Conservation (phyloP, 768 basidiomycete genomes). For the Boletus edulis region DNA sequence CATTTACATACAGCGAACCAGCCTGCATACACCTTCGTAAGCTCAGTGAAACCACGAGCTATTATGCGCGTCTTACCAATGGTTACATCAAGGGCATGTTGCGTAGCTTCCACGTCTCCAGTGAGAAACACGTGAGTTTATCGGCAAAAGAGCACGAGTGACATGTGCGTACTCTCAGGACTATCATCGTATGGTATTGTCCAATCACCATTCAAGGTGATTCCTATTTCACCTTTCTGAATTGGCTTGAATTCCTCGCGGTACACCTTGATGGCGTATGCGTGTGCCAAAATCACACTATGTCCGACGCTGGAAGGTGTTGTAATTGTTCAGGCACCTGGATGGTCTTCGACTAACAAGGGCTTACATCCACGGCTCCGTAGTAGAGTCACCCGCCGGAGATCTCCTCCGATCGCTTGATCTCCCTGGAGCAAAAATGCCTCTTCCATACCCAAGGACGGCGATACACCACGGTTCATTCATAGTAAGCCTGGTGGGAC, state of each 20-base stretch:
- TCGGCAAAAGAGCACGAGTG: not conserved
- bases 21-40: constrained; percentile 27
- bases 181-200: constrained; percentile 50
- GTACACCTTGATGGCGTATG: constrained; percentile 62
- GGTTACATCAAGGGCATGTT: constrained; percentile 57
- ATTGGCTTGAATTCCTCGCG: constrained; percentile 59
- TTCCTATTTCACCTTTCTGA: constrained; percentile 71
- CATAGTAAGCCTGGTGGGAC: constrained; percentile 54
- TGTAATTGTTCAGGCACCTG: not conserved
- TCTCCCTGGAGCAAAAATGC: constrained; percentile 69
- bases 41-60: constrained; percentile 30
- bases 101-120: constrained; percentile 64
- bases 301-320: constrained; percentile 54
- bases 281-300: constrained; percentile 66
- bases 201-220: constrained; percentile 79
- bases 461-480: constrained; percentile 78
- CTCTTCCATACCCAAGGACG: constrained; percentile 67
- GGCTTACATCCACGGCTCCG: constrained; percentile 69
- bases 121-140: not conserved
- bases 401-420: constrained; percentile 62
- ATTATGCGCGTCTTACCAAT: constrained; percentile 39
- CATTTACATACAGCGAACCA: constrained; percentile 39
- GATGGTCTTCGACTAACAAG: not conserved
- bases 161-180: constrained; percentile 50
- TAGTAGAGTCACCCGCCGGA: constrained; percentile 59